A percentile compares a stretch with the other conserved stretches of the same genome.
Conservation (phyloP, 306 rosid genomes). For the Aeschynomene evenia region DNA sequence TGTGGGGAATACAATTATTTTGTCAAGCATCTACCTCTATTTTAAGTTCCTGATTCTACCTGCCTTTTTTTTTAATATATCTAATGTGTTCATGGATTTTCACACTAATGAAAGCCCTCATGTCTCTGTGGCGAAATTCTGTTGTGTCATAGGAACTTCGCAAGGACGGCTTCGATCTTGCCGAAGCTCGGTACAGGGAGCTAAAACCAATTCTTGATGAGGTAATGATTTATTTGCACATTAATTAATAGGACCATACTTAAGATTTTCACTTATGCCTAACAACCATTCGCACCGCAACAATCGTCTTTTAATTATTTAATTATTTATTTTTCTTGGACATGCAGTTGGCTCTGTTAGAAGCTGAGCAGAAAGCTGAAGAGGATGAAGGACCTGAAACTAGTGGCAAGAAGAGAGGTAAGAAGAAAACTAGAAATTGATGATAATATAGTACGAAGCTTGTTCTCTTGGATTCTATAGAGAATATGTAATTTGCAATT, state of each 20-base stretch:
- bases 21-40: conserved; percentile 2
- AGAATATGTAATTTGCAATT: conserved; percentile 38
- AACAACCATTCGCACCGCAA: not conserved
- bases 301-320: not conserved
- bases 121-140: conserved; percentile 19
- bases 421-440: conserved; percentile 69
- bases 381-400: conserved; percentile 82
- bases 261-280: not conserved
- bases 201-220: conserved; percentile 96
- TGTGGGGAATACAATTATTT: conserved; percentile 4
- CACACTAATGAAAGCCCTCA: conserved; percentile 4
- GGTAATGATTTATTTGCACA: conserved; percentile 62
- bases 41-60: not conserved
- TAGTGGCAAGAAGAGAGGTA: conserved; percentile 75
- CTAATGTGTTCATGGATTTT: not conserved
- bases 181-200: conserved; percentile 80
- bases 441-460: conserved; percentile 16
- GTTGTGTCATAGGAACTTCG: conserved; percentile 79
- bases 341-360: conserved; percentile 79
- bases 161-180: conserved; percentile 98
- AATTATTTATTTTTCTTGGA: conserved; percentile 19
- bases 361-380: conserved; percentile 92
- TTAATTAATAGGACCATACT: no score
- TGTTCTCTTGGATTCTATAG: not conserved
- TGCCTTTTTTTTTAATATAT: not conserved